Percentiles rank a stretch among this genome's conserved stretches.
phyloP scores from a whole-genome alignment of 768 basidiomycete genomes.

The Podaxis rugospora region DNA sequence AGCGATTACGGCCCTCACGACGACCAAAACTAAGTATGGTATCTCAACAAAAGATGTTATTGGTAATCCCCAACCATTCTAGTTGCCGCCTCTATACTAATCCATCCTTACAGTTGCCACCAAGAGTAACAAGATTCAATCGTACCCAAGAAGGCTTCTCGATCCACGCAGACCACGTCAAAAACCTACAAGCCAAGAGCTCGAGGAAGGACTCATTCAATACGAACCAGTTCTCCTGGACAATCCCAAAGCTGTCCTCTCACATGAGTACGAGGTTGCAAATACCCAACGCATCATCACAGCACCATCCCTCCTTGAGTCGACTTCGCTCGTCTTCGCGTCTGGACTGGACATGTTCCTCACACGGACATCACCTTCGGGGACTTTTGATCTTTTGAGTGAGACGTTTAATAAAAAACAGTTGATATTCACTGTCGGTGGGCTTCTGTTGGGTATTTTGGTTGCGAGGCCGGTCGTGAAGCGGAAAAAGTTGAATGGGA shows the following conservation, averaged over 20 bases:
- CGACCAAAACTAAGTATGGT: conserved; percentile 84
- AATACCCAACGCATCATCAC: conserved; percentile 68
- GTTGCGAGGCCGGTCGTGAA: conserved; percentile 78
- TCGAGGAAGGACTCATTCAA: conserved; percentile 80
- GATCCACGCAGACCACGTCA: conserved; percentile 79
- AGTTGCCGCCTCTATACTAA: background rate
- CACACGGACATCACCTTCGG: conserved; percentile 80
- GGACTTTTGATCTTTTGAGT: conserved; percentile 88
- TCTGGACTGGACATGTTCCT: conserved; percentile 89
- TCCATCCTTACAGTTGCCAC: conserved; percentile 59
- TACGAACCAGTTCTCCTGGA: conserved; percentile 79
- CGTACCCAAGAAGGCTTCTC: conserved; percentile 67
- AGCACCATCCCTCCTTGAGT: conserved; percentile 83
- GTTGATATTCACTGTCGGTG: conserved; percentile 76
- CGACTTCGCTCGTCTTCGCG: conserved; percentile 83
- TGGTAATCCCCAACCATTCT: conserved; percentile 36
- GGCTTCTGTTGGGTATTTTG: conserved; percentile 69
- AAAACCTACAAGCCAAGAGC: conserved; percentile 72
- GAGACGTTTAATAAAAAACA: conserved; percentile 93
- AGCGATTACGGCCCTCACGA: conserved; percentile 62
- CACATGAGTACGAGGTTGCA: conserved; percentile 53
- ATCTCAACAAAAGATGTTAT: conserved; percentile 85
- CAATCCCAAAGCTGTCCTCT: conserved; percentile 54
- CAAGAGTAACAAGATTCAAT: conserved; percentile 65
- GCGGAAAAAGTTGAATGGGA: conserved; percentile 60